Evolutionary conservation across 1,139 yeast species (phyloP).

Genomic region (Zygoascus hellenicus): DNA sequence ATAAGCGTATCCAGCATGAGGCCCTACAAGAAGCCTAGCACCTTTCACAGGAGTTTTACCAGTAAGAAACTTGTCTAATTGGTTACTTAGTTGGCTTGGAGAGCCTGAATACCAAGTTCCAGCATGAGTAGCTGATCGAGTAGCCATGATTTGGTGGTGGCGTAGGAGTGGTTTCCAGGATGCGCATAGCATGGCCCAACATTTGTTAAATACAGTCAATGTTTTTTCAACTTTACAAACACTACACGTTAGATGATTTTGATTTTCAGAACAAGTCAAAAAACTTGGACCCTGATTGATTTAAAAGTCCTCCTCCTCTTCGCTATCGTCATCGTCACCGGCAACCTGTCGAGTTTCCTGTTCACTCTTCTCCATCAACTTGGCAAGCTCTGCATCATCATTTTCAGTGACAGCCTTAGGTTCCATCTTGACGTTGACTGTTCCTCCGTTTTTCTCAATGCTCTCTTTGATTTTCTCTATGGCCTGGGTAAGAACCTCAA

Average conservation of each 20-base stretch:
- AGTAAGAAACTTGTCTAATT: conserved; percentile 43
- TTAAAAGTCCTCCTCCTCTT: conserved; percentile 31
- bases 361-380: conserved; percentile 73
- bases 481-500: conserved; percentile 70
- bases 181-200: too few species aligned
- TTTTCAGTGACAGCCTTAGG: conserved; percentile 98
- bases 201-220: too few species aligned
- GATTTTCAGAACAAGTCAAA: too few species aligned
- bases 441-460: conserved; percentile 74
- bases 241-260: too few species aligned
- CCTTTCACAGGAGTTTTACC: conserved; percentile 38
- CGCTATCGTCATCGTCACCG: conserved; percentile 54
- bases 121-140: conserved; percentile 72
- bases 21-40: conserved; percentile 57
- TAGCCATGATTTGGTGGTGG: conserved; percentile 5
- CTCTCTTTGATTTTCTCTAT: conserved; percentile 66
- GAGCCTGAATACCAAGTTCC: conserved; percentile 79
- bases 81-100: conserved; percentile 40
- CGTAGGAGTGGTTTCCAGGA: conserved; percentile 6
- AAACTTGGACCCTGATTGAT: conserved; percentile 9
- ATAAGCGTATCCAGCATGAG: conserved; percentile 90
- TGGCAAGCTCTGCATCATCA: conserved; percentile 97
- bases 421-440: conserved; percentile 90
- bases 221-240: too few species aligned
- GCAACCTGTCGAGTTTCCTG: conserved; percentile 58